Evolutionary conservation across 352 stramenopile species (phyloP).

Genomic region (Globisporangium lucens): DNA sequence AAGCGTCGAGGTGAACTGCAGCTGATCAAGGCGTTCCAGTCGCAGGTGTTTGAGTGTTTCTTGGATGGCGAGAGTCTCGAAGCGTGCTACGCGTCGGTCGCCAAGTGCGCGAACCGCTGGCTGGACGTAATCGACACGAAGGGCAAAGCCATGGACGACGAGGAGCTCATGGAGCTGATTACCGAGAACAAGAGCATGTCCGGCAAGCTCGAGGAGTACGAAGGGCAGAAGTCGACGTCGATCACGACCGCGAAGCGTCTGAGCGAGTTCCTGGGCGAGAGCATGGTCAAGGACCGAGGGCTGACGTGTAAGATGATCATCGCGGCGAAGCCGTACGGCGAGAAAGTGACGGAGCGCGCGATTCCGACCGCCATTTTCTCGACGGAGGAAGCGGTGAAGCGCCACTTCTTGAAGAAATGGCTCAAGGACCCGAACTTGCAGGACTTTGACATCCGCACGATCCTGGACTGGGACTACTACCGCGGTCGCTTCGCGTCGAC

Average conservation of each 20-base stretch:
- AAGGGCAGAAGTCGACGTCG: constrained; percentile 95
- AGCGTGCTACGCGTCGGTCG: constrained; percentile 96
- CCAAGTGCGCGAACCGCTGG: constrained; percentile 97
- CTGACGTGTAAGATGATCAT: constrained; percentile 99
- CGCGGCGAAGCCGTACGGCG: constrained; percentile 83
- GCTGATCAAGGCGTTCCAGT: constrained; percentile 99
- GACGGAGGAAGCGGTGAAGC: constrained; percentile 92
- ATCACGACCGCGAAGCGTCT: constrained; percentile 97
- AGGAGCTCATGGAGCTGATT: constrained; percentile 97
- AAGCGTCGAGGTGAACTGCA: constrained; percentile 98
- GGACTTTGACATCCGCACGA: constrained; percentile 91
- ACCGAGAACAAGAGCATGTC: constrained; percentile 99
- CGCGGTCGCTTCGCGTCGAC: constrained; percentile 76
- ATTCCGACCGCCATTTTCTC: constrained; percentile 99
- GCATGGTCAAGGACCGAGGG: constrained; percentile 98
- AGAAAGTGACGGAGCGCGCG: constrained; percentile 96
- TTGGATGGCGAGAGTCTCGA: constrained; percentile 91
- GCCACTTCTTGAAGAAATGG: constrained; percentile 98
- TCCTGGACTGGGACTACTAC: constrained; percentile 99
- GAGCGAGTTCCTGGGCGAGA: constrained; percentile 96
- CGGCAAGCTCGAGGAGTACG: constrained; percentile 96
- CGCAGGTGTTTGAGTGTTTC: constrained; percentile 97
- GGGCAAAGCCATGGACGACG: constrained; percentile 93
- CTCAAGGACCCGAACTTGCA: constrained; percentile 90
- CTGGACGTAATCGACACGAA: constrained; percentile 97